Evolutionary conservation across 2,329 filamentous ascomycete species (phyloP).

Genomic region (Beauveria brongniartii): DNA sequence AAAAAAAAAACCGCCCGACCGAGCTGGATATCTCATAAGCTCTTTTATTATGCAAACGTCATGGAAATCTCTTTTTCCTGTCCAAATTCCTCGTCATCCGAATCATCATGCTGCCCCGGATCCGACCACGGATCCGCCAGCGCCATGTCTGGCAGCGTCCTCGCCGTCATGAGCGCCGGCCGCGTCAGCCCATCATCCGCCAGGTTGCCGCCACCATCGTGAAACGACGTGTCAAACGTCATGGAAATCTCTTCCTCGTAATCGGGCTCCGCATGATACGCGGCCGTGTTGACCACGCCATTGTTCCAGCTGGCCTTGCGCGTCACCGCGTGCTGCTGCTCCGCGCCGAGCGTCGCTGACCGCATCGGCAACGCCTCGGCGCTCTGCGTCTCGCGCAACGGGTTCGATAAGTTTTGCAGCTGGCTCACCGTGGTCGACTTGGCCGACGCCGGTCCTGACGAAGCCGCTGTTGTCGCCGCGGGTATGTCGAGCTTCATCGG

Average conservation of each 20-base stretch:
- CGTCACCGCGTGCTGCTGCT: constrained; percentile 13
- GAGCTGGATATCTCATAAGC: background rate
- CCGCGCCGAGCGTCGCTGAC: constrained; percentile 12
- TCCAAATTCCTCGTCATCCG: constrained; percentile 60
- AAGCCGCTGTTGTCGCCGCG: constrained; percentile 17
- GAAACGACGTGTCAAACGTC: constrained; percentile 62
- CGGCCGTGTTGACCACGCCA: constrained; percentile 15
- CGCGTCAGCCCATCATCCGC: constrained; percentile 23
- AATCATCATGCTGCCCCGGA: constrained; percentile 27
- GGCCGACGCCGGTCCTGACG: constrained; percentile 13
- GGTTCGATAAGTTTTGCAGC: background rate
- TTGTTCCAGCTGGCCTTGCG: constrained; percentile 11
- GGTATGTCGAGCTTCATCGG: constrained; percentile 72
- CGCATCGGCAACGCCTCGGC: constrained; percentile 28
- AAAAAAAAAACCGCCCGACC: constrained; percentile 2
- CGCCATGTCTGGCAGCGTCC: constrained; percentile 42
- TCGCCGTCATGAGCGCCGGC: constrained; percentile 28
- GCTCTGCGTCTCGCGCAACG: constrained; percentile 39
- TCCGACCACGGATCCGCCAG: constrained; percentile 54
- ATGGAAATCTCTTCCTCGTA: constrained; percentile 52
- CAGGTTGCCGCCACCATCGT: constrained; percentile 26
- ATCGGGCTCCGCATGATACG: constrained; percentile 20
- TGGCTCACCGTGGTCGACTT: constrained; percentile 17
- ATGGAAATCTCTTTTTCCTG: constrained; percentile 69
- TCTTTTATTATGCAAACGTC: constrained; percentile 64